Evolutionary conservation across 495 filamentous ascomycete species (phyloP).

Genomic region (Talaromyces proteolyticus): DNA sequence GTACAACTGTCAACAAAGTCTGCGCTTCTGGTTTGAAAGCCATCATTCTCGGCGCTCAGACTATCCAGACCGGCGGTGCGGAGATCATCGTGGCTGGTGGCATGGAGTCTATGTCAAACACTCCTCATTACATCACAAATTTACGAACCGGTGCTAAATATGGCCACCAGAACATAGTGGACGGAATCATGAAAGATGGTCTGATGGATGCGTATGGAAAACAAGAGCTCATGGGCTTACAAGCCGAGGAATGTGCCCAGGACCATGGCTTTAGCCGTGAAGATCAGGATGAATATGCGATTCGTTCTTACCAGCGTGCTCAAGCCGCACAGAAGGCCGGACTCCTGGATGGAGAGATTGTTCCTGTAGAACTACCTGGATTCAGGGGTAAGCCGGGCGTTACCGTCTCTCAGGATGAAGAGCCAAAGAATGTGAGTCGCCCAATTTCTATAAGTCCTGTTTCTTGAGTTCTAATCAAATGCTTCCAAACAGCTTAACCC

Average conservation of each 20-base stretch:
- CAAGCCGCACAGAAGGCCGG: constrained; percentile 76
- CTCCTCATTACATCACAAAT: constrained; percentile 89
- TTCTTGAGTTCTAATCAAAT: not conserved
- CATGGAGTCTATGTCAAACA: constrained; percentile 95
- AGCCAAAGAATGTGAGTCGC: constrained; percentile 83
- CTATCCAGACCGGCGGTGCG: constrained; percentile 91
- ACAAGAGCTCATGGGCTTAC: constrained; percentile 90
- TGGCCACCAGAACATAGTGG: constrained; percentile 77
- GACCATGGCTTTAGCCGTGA: constrained; percentile 78
- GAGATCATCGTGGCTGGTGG: constrained; percentile 88
- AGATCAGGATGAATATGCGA: constrained; percentile 89
- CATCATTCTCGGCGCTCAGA: constrained; percentile 90
- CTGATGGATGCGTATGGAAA: constrained; percentile 85
- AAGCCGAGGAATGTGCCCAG: constrained; percentile 83
- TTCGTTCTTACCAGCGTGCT: constrained; percentile 84
- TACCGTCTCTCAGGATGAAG: constrained; percentile 80
- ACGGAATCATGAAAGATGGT: constrained; percentile 88
- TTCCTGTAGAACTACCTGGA: constrained; percentile 79
- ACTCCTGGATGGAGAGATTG: constrained; percentile 78
- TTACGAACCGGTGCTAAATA: constrained; percentile 83
- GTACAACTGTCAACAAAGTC: constrained; percentile 97
- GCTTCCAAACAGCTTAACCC: constrained; percentile 62
- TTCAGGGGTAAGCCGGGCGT: constrained; percentile 85
- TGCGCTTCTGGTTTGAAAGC: constrained; percentile 93
- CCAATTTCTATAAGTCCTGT: too few relatives aligned